Evolutionary conservation across 2,329 filamentous ascomycete genomes (phyloP).

Genomic region (Parascedosporium putredinis): DNA sequence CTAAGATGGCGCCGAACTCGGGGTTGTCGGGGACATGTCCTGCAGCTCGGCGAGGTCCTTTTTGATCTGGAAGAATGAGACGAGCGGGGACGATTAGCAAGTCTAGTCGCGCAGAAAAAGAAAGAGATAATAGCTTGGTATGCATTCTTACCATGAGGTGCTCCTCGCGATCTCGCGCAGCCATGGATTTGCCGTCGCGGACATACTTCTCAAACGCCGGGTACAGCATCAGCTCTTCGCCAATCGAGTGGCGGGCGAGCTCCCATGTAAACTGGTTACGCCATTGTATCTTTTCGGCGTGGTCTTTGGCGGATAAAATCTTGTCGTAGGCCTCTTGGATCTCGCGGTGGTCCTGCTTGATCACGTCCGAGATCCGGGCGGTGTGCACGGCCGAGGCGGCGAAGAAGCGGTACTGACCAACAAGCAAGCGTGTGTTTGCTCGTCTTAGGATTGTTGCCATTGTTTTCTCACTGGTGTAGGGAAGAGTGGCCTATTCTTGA

Average conservation of each 20-base stretch:
- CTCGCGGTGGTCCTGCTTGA: slow-evolving; percentile 21
- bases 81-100: too few relatives aligned
- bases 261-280: slow-evolving; percentile 39
- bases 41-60: slow-evolving; percentile 39
- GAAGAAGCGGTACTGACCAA: background rate
- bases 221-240: slow-evolving; percentile 40
- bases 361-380: slow-evolving; percentile 17
- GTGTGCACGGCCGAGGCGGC: slow-evolving; percentile 13
- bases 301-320: slow-evolving; percentile 20
- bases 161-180: slow-evolving; percentile 35
- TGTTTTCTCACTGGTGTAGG: too few relatives aligned
- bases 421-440: background rate
- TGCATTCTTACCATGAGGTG: slow-evolving; percentile 29
- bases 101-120: background rate
- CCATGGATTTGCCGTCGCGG: slow-evolving; percentile 29
- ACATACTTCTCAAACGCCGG: slow-evolving; percentile 41
- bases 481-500: background rate
- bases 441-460: background rate
- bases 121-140: background rate
- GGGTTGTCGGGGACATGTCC: slow-evolving; percentile 26
- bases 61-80: slow-evolving; percentile 34
- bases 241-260: slow-evolving; percentile 35
- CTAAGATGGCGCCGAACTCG: slow-evolving; percentile 31
- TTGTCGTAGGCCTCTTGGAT: slow-evolving; percentile 28
- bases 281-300: slow-evolving; percentile 28